phyloP scores from a whole-genome alignment of 257 asterid genomes.

The Echites panduratus region DNA sequence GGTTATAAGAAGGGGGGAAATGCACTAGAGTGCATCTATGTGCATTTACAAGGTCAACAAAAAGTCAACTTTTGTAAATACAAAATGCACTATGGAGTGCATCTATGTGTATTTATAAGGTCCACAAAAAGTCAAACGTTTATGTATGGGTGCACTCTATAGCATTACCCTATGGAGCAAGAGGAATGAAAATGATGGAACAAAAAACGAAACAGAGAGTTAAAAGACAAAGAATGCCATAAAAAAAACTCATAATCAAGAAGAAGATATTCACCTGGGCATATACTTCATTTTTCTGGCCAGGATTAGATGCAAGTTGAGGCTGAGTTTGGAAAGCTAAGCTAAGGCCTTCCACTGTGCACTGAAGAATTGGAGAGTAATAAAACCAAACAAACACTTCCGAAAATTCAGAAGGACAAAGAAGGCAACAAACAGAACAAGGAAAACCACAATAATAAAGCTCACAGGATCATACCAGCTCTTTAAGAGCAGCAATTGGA shows the following conservation, averaged over 20 bases:
- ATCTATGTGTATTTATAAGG: too few relatives aligned
- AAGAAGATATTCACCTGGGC: constrained; percentile 54
- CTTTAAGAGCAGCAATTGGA: constrained; percentile 66
- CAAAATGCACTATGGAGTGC: too few relatives aligned
- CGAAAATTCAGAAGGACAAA: constrained; percentile 11
- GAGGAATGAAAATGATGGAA: background rate
- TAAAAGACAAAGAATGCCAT: background rate
- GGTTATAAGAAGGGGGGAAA: background rate
- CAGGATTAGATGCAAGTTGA: constrained; percentile 59
- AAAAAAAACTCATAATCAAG: background rate
- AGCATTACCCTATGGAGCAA: background rate
- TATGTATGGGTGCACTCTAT: too few relatives aligned
- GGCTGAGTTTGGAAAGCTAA: constrained; percentile 78
- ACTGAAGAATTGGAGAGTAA: constrained; percentile 42
- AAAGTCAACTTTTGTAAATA: too few relatives aligned
- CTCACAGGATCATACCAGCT: constrained; percentile 46
- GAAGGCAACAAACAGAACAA: background rate
- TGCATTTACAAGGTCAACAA: too few relatives aligned
- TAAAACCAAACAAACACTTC: constrained; percentile 9
- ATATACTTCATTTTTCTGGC: constrained; percentile 67
- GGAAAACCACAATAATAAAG: background rate
- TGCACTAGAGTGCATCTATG: too few relatives aligned
- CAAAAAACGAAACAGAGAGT: background rate
- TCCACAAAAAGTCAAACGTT: too few relatives aligned
- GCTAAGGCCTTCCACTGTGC: constrained; percentile 64